Base-by-base conservation (phyloP, 2,329 filamentous ascomycete genomes). In the Aspergillus spinulosporus region DNA sequence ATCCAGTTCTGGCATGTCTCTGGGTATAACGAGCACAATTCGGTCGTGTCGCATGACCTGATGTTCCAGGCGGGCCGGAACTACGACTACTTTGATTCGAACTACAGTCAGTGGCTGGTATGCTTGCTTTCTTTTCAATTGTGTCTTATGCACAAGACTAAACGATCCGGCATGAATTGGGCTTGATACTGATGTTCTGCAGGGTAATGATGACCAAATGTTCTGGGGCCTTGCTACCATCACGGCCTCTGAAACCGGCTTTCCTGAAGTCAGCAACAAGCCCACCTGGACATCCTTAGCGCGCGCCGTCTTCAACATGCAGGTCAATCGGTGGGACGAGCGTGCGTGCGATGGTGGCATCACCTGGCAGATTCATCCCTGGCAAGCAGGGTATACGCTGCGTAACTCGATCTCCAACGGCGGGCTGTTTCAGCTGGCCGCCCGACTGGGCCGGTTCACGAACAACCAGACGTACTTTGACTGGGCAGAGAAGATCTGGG, bases 1-100 rank as follows among this genome's bases (percentile, higher is more conserved):
- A 78, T 93, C 57, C 88, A 93, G 66, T 93, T 92, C 71, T 93
- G 88, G 88, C 88, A 87, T 68, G 89, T 89, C 66, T 92, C 89
- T 0, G 85, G 84, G 12, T 88, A 92, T 67, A 75, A 80, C 5
- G 78, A 80, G 39, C 92, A 88, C 75, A 90, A 91, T 68, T 75
- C 85, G 11, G 74, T 89, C 40, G 83, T 84, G 9, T 80, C 78
- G 42, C 79, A 88, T 61, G 90, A 82, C 5, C 77, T 94, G 59
- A 78, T 90, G 45, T 85, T 83, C 68, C 90, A 94, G 72, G 83
- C 86, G 39, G 89, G 89, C 48, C 80, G 84, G 49, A 80, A 88
- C 66, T 77, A 83, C 50, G 87, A 92, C 68, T 93, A 88, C 68
- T 91, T 92, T 86, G 87, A 89, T 12, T 78, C 81, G 14, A 76